Percentiles rank a stretch among this genome's conserved stretches.
These are phyloP conservation scores for Sonneratia caseolaris DNA, from an alignment of 345 rosid genomes.

Conservation along the genomic window DNA sequence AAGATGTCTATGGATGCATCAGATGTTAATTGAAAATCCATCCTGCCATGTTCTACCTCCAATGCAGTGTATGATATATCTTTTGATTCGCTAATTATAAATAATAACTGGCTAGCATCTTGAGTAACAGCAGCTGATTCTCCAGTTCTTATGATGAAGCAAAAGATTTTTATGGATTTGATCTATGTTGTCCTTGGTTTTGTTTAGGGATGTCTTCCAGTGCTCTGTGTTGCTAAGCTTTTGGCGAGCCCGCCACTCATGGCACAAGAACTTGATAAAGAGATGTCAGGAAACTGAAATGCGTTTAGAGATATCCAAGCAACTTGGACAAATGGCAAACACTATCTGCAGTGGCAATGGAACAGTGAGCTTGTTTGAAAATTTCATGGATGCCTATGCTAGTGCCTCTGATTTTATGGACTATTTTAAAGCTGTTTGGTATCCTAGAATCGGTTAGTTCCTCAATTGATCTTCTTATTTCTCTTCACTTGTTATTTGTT, in stretches of 20 bases:
- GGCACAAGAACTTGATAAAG: constrained; percentile 85
- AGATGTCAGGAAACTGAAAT: constrained; percentile 55
- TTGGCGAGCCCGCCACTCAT: constrained; percentile 80
- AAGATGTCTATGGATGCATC: neutral
- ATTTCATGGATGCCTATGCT: constrained; percentile 52
- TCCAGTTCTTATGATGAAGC: neutral
- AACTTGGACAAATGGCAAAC: constrained; percentile 55
- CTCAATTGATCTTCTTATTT: constrained; percentile 2
- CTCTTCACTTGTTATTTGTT: neutral
- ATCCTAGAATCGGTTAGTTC: constrained; percentile 65
- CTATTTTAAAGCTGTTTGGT: constrained; percentile 81
- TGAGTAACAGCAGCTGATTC: neutral
- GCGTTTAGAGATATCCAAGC: constrained; percentile 48
- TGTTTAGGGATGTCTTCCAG: constrained; percentile 85
- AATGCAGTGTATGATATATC: neutral
- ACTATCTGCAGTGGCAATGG: constrained; percentile 55
- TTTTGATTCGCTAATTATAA: neutral
- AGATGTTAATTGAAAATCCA: neutral
- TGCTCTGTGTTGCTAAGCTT: constrained; percentile 71
- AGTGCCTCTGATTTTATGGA: constrained; percentile 55
- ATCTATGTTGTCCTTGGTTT: constrained; percentile 4
- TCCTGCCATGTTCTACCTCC: neutral
- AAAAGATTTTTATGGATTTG: neutral
- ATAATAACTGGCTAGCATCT: neutral
- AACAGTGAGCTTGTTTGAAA: constrained; percentile 34